These are phyloP conservation scores for Immersiella caudata DNA, from an alignment of 495 filamentous ascomycete species.

Conservation along the genomic window DNA sequence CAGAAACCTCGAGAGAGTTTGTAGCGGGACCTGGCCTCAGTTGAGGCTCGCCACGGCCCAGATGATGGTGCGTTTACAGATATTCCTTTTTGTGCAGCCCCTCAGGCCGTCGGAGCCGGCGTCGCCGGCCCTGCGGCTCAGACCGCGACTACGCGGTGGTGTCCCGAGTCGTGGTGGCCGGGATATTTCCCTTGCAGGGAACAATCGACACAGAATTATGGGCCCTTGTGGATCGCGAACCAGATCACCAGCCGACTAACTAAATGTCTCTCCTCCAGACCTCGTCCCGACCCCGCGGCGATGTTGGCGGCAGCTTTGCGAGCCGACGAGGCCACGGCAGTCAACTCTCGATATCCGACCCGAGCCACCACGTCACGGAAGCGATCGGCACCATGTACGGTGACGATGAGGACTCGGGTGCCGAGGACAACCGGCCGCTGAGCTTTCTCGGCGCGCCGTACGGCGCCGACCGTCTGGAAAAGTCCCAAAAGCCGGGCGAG, in stretches of 20 bases:
- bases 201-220: constrained; percentile 32
- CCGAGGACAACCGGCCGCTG: constrained; percentile 51
- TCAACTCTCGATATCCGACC: constrained; percentile 61
- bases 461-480: constrained; percentile 42
- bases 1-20: constrained; percentile 32
- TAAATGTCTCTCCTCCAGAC: constrained; percentile 42
- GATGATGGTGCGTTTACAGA: constrained; percentile 42
- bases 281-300: constrained; percentile 55
- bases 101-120: not conserved
- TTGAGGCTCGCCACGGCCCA: constrained; percentile 39
- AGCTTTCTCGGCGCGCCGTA: constrained; percentile 49
- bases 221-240: constrained; percentile 35
- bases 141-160: constrained; percentile 2
- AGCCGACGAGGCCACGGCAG: constrained; percentile 58
- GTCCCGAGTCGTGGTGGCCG: constrained; percentile 15
- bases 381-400: constrained; percentile 97
- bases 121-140: not conserved
- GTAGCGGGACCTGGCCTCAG: constrained; percentile 41
- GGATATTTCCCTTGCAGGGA: constrained; percentile 25
- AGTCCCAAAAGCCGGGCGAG: constrained; percentile 27
- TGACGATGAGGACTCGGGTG: constrained; percentile 55
- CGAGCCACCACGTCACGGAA: constrained; percentile 95
- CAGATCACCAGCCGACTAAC: constrained; percentile 29
- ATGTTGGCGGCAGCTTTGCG: constrained; percentile 58
- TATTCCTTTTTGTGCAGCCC: constrained; percentile 2